Percentiles rank a stretch among this genome's conserved stretches.
phyloP scores from a whole-genome alignment of 208 protist species.

The Porcisia hertigi region DNA sequence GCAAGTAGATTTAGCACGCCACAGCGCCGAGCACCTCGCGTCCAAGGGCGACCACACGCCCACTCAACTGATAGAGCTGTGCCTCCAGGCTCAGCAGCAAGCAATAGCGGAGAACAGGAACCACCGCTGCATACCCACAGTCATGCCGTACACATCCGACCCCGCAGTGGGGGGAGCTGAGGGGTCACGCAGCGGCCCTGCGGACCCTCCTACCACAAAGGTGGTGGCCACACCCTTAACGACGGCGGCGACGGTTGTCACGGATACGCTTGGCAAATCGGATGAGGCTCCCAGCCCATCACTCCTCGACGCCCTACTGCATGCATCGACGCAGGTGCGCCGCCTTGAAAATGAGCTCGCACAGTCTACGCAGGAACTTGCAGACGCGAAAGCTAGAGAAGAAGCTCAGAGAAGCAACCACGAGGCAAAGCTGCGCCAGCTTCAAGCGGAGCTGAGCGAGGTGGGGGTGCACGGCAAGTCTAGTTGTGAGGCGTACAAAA shows the following conservation, averaged over 20 bases:
- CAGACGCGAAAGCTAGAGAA: not conserved
- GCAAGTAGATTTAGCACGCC: slow-evolving; percentile 11
- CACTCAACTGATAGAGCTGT: slow-evolving; percentile 14
- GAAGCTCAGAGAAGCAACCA: not conserved
- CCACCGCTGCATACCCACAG: not conserved
- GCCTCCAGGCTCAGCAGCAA: slow-evolving; percentile 5
- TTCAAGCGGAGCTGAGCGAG: not conserved
- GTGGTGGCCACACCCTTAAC: not conserved
- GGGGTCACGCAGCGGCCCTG: not conserved
- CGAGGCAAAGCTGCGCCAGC: not conserved
- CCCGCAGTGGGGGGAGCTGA: not conserved
- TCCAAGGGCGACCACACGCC: slow-evolving; percentile 14
- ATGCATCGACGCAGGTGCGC: slow-evolving; percentile 12
- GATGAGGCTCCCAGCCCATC: not conserved
- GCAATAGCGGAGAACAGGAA: slow-evolving; percentile 3
- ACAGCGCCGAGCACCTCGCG: slow-evolving; percentile 21
- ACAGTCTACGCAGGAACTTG: not conserved
- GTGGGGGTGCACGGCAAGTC: no score
- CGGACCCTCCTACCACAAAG: not conserved
- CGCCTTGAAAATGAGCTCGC: slow-evolving; percentile 14
- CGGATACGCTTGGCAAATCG: not conserved
- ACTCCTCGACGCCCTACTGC: slow-evolving; percentile 23
- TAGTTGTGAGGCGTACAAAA: no score
- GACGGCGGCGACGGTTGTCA: not conserved
- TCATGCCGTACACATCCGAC: not conserved